A percentile compares a stretch with the other conserved stretches of the same genome.
Evolutionary conservation across 768 basidiomycete genomes (phyloP).

Genomic region (Lactarius pseudohatsudake): DNA sequence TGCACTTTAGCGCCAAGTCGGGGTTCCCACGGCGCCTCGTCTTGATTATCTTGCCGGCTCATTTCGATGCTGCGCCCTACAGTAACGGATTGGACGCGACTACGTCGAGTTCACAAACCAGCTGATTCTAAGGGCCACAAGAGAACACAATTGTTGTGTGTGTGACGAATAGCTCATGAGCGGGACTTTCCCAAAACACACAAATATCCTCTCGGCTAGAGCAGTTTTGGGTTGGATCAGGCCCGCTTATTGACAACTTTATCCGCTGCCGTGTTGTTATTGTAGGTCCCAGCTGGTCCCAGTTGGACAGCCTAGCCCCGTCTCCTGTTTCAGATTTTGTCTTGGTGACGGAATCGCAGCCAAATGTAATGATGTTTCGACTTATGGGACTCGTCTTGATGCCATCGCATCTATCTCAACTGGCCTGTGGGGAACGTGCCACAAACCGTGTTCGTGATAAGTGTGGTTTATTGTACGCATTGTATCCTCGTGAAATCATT

Average conservation of each 20-base stretch:
- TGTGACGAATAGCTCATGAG: background rate
- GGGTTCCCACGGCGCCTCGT: background rate
- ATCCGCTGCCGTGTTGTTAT: background rate
- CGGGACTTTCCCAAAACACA: background rate
- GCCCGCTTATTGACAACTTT: background rate
- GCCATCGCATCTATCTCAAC: background rate
- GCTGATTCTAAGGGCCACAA: background rate
- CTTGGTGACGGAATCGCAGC: background rate
- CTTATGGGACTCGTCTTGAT: background rate
- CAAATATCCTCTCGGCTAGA: background rate
- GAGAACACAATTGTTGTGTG: background rate
- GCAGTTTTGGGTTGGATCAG: background rate
- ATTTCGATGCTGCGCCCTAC: background rate
- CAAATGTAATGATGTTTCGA: background rate
- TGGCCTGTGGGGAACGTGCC: background rate
- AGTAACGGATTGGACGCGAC: too few species aligned
- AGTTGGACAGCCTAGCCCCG: background rate
- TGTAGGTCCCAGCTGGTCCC: conserved; percentile 3
- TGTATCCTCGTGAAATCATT: conserved; percentile 2
- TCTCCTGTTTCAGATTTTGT: conserved; percentile 3
- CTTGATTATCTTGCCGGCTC: background rate
- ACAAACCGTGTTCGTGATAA: background rate
- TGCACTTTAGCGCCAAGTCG: background rate
- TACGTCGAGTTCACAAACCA: background rate
- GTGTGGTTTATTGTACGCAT: background rate